A percentile compares a stretch with the other conserved stretches of the same genome.
Conservation (phyloP, 805 yeast species). For the Pichia membranifaciens region DNA sequence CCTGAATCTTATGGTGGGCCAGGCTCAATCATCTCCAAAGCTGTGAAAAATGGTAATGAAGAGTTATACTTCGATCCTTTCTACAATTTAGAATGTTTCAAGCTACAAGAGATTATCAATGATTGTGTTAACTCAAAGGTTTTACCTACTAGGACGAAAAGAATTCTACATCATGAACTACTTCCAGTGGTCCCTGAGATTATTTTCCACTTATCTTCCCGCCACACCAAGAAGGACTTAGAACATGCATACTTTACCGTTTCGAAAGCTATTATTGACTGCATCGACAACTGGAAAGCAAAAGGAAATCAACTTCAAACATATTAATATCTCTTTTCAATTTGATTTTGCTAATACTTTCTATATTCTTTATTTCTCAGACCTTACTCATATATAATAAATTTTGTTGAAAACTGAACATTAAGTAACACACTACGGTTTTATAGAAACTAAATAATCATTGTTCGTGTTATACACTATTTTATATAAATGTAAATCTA, state of each 20-base stretch:
- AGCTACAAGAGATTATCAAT: conserved; percentile 65
- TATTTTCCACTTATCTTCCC: conserved; percentile 44
- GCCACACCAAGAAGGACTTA: conserved; percentile 41
- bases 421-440: too few species aligned
- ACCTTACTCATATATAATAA: not conserved
- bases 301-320: not conserved
- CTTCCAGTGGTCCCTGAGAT: conserved; percentile 63
- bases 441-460: too few species aligned
- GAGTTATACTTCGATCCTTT: conserved; percentile 36
- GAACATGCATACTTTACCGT: conserved; percentile 37
- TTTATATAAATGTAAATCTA: too few species aligned
- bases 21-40: conserved; percentile 34
- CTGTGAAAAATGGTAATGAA: conserved; percentile 40
- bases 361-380: not conserved
- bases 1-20: conserved; percentile 48
- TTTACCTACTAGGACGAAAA: conserved; percentile 48
- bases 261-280: conserved; percentile 17
- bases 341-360: not conserved
- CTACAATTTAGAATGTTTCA: conserved; percentile 49
- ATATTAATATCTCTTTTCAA: not conserved
- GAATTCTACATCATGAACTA: conserved; percentile 70
- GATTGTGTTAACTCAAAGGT: conserved; percentile 46
- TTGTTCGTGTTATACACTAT: too few species aligned
- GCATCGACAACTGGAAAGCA: conserved; percentile 3
- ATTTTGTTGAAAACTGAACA: too few species aligned